Evolutionary conservation across 345 rosid genomes (phyloP).

Genomic region (Clarkia xantiana): DNA sequence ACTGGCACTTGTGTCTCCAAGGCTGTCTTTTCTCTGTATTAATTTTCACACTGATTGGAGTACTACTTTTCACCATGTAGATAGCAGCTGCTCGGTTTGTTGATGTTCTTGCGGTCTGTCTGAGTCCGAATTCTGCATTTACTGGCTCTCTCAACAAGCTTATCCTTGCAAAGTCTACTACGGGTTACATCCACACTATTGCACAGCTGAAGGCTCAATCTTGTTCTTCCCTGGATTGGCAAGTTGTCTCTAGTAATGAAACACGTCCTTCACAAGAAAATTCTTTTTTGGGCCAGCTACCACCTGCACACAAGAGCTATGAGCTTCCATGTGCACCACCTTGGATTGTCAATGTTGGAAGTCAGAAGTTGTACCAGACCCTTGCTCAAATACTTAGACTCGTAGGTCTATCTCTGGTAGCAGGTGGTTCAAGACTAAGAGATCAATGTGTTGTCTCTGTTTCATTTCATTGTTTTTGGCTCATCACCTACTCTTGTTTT

Average conservation of each 20-base stretch:
- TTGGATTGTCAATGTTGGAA: slow-evolving; percentile 66
- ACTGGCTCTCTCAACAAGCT: slow-evolving; percentile 66
- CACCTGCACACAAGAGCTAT: slow-evolving; percentile 20
- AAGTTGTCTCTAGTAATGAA: slow-evolving; percentile 12
- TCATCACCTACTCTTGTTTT: slow-evolving; percentile 12
- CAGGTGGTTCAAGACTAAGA: slow-evolving; percentile 52
- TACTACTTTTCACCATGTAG: slow-evolving; percentile 18
- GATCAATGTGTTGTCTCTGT: slow-evolving; percentile 6
- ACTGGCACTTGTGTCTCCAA: no score
- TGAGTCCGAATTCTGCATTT: slow-evolving; percentile 52
- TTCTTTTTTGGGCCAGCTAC: slow-evolving; percentile 14
- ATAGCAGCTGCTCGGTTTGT: slow-evolving; percentile 71
- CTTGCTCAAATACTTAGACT: slow-evolving; percentile 79
- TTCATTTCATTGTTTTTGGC: slow-evolving; percentile 5
- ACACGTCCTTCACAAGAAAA: slow-evolving; percentile 10
- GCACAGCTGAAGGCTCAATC: slow-evolving; percentile 51
- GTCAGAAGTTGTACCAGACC: slow-evolving; percentile 55
- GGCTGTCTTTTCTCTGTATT: no score
- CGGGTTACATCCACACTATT: slow-evolving; percentile 65
- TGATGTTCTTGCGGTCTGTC: slow-evolving; percentile 62
- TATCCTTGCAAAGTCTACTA: slow-evolving; percentile 39
- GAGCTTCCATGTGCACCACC: slow-evolving; percentile 73
- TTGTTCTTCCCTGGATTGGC: slow-evolving; percentile 14
- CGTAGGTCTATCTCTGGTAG: slow-evolving; percentile 62
- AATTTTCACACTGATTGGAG: slow-evolving; percentile 2